Evolutionary conservation across 1,139 yeast genomes (phyloP).

Genomic region (Geotrichum macrosporum): DNA sequence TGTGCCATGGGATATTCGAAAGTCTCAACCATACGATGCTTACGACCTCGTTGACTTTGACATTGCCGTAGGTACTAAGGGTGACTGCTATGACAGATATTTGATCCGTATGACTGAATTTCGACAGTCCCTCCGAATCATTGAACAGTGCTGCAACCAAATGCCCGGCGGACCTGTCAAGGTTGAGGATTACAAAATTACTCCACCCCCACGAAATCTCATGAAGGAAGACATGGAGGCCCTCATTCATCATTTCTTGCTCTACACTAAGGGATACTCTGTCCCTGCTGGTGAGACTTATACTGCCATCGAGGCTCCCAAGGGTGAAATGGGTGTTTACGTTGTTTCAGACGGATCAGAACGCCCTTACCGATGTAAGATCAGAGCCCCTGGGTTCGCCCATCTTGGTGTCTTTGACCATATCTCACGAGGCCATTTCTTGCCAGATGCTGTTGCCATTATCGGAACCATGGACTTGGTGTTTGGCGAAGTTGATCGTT

Average conservation of each 20-base stretch:
- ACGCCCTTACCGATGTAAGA: constrained; percentile 89
- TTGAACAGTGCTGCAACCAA: constrained; percentile 83
- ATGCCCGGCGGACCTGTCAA: constrained; percentile 93
- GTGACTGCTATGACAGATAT: constrained; percentile 90
- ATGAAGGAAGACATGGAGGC: constrained; percentile 97
- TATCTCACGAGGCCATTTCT: constrained; percentile 76
- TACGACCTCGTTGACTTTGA: constrained; percentile 83
- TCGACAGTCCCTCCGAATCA: constrained; percentile 84
- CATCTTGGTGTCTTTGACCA: constrained; percentile 86
- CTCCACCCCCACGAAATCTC: constrained; percentile 73
- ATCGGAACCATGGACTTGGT: constrained; percentile 95
- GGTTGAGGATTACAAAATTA: constrained; percentile 83
- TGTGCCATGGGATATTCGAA: constrained; percentile 80
- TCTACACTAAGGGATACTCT: constrained; percentile 82
- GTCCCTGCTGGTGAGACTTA: constrained; percentile 92
- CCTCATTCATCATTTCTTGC: constrained; percentile 79
- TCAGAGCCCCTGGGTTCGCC: constrained; percentile 91
- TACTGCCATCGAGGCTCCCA: constrained; percentile 90
- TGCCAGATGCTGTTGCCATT: constrained; percentile 91
- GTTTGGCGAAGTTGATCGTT: constrained; percentile 92
- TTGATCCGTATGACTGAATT: constrained; percentile 86
- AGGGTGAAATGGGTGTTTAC: constrained; percentile 92
- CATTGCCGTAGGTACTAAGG: constrained; percentile 78
- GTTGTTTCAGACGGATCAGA: constrained; percentile 86
- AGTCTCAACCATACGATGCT: constrained; percentile 87